Percentiles rank a stretch among this genome's conserved stretches.
Conservation (phyloP, 176 grass and related monocot species). For the Neostapfia colusana region DNA sequence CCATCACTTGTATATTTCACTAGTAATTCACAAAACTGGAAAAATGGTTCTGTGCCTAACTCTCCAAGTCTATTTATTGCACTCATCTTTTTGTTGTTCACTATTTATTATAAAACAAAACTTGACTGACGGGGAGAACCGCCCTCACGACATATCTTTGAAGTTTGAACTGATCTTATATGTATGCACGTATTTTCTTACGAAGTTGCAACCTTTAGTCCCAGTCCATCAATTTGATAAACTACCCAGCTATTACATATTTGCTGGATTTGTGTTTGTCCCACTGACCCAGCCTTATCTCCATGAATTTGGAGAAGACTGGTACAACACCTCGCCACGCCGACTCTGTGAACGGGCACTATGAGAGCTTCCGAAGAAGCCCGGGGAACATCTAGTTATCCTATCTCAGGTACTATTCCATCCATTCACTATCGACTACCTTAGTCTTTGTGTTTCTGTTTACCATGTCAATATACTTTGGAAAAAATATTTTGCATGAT, state of each 20-base stretch:
- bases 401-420: conserved; percentile 78
- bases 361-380: conserved; percentile 75
- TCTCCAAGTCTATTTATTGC: neutral
- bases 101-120: no score
- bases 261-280: conserved; percentile 90
- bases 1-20: conserved; percentile 10
- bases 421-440: conserved; percentile 19
- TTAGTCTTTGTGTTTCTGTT: conserved; percentile 8
- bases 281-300: conserved; percentile 96
- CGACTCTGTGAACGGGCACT: conserved; percentile 87
- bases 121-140: no score
- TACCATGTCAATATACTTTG: neutral
- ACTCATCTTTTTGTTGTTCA: neutral
- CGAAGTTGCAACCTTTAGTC: conserved; percentile 91
- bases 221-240: conserved; percentile 95
- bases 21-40: conserved; percentile 10
- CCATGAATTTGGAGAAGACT: conserved; percentile 97
- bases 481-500: neutral
- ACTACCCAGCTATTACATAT: conserved; percentile 94
- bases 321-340: conserved; percentile 91
- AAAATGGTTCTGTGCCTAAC: neutral
- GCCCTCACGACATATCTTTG: no score
- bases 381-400: conserved; percentile 77
- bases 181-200: conserved; percentile 22
- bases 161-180: conserved; percentile 32